Evolutionary conservation across 2,329 filamentous ascomycete genomes (phyloP), one percentile per base, ranked within the genome.

Genomic region (Fusarium irregulare): DNA sequence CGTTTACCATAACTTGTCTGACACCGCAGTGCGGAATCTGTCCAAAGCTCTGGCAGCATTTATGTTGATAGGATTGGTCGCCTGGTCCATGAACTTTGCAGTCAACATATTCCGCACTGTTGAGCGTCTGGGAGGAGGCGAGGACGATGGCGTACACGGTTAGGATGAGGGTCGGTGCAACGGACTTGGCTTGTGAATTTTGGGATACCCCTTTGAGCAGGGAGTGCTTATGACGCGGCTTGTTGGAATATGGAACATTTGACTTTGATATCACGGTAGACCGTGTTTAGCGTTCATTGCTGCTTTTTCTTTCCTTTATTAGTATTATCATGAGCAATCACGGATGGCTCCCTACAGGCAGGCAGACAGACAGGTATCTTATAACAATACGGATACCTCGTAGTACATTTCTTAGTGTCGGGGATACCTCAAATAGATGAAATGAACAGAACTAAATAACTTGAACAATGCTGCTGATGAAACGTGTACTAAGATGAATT

Each of bases 61-160:
- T 56, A 85, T 97, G 73, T 83, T 97, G 54, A 85, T 97, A 62
- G 93, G 93, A 12, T 84, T 98, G 61, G 85, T 97, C 64, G 91
- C 93, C n/a, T 98, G 95, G 95, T 87, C 95, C 65, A 86, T 92
- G 78, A 98, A 93, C 23, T 97, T 98, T 81, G 89, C 91, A 51
- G 91, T 98, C 61, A 97, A 93, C 80, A 89, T 94, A 63, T 91
- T 94, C 76, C 87, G 92, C 68, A 83, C 89, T 37, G 88, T 91
- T 34, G 87, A 90, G 72, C 84, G 87, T 62, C 82, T 91, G 11
- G 87, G 87, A 40, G 86, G 86, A 44, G 83, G 84, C 58, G 86
- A 87, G 60, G 83, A 85, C 28, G 80, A 80, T 54, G 60, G 54
- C 16, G 58, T 56, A 32, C 68, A 67, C 51, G 70, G 59, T 48